Conservation (phyloP, 192 early-diverging fungal genomes). For the Coemansia sp. region DNA sequence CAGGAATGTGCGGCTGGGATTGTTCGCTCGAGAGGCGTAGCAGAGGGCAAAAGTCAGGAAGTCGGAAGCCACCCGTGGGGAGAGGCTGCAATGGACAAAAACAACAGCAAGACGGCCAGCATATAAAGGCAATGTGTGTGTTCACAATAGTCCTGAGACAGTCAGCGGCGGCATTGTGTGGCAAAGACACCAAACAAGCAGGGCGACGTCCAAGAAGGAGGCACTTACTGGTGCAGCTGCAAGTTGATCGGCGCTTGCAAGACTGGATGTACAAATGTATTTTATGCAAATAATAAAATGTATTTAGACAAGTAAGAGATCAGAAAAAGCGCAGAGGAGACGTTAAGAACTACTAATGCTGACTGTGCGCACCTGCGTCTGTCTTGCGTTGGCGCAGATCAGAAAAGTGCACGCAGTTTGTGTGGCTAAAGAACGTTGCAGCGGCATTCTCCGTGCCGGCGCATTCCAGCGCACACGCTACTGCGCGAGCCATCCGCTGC, state of each 20-base stretch:
- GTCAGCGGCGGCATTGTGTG: neutral
- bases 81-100: no score
- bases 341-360: no score
- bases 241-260: neutral
- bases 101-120: no score
- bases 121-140: no score
- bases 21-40: neutral
- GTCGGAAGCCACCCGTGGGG: no score
- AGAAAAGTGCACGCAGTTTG: neutral
- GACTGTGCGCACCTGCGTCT: no score
- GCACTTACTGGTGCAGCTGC: conserved; percentile 1
- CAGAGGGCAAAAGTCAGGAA: no score
- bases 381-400: no score
- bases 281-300: neutral
- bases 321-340: no score
- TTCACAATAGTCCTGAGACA: no score
- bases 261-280: neutral
- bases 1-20: conserved; percentile 7
- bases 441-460: conserved; percentile 18
- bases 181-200: neutral
- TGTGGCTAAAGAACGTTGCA: conserved; percentile 18
- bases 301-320: neutral
- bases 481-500: conserved; percentile 8
- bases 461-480: conserved; percentile 9
- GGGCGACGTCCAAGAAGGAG: neutral